These are phyloP conservation scores for Suhomyces wounanorum DNA, from an alignment of 1,139 yeast genomes.

Conservation along the genomic window DNA sequence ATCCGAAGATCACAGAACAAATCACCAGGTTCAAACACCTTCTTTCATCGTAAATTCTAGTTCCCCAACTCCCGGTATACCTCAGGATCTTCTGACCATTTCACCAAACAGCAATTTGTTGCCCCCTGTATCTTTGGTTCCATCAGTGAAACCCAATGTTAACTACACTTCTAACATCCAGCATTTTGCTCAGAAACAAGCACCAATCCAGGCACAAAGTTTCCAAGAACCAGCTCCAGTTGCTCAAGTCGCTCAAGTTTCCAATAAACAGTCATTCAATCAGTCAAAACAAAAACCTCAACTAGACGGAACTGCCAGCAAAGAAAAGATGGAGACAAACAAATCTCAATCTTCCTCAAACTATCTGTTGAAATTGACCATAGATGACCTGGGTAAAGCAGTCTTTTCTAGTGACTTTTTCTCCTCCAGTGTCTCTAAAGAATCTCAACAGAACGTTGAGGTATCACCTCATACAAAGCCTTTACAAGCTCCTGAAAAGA, in stretches of 20 bases:
- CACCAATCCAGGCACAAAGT: background rate
- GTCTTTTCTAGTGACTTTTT: constrained; percentile 34
- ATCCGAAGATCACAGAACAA: constrained; percentile 3
- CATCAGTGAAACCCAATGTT: background rate
- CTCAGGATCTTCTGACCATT: background rate
- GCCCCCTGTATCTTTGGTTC: constrained; percentile 33
- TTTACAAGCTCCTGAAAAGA: constrained; percentile 2
- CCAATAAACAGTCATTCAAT: background rate
- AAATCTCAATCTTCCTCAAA: background rate
- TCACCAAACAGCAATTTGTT: constrained; percentile 21
- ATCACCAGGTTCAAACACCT: constrained; percentile 2
- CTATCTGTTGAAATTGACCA: constrained; percentile 38
- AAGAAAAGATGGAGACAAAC: background rate
- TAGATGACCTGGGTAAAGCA: constrained; percentile 51
- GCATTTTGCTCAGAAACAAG: background rate
- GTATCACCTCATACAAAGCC: constrained; percentile 7
- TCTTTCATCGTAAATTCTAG: constrained; percentile 5
- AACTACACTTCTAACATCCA: background rate
- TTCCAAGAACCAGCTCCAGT: background rate
- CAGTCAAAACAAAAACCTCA: too few relatives aligned
- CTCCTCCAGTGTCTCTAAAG: background rate
- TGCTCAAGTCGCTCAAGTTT: too few relatives aligned
- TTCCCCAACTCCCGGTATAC: constrained; percentile 9
- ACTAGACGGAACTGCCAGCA: background rate
- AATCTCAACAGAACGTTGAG: background rate